phyloP scores from a whole-genome alignment of 306 rosid genomes.

The Gleditsia sinensis region DNA sequence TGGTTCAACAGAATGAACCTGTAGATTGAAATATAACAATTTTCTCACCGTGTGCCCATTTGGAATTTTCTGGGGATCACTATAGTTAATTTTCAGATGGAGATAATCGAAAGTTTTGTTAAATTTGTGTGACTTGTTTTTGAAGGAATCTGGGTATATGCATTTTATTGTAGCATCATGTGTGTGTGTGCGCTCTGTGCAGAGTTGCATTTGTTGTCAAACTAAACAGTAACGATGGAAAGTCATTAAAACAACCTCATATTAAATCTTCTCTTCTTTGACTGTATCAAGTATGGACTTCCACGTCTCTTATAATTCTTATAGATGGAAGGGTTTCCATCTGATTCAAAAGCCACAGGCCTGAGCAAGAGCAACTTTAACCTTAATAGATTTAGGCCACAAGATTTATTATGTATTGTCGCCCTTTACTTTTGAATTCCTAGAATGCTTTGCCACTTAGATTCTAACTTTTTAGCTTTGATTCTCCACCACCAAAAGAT shows the following conservation, averaged over 20 bases:
- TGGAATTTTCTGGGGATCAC: background rate
- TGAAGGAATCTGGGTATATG: background rate
- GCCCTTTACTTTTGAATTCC: background rate
- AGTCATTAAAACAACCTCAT: background rate
- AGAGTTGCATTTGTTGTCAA: background rate
- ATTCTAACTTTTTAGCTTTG: conserved; percentile 30
- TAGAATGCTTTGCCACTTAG: conserved; percentile 19
- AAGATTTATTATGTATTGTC: background rate
- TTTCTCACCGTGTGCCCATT: background rate
- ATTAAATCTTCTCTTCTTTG: background rate
- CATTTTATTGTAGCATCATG: background rate
- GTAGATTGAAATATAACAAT: background rate
- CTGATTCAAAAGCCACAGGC: too few relatives aligned
- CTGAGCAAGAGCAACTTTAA: too few relatives aligned
- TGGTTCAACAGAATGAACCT: background rate
- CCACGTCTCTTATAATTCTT: background rate
- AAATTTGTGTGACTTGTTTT: background rate
- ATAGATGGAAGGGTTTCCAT: conserved; percentile 8
- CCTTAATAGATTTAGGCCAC: background rate
- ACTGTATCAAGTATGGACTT: background rate
- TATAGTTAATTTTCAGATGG: background rate
- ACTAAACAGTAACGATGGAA: background rate
- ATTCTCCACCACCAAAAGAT: conserved; percentile 51
- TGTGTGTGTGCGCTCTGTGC: background rate
- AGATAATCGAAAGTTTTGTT: background rate